These are phyloP conservation scores for Corylus heterophylla DNA, from an alignment of 306 rosid genomes.

Conservation along the genomic window DNA sequence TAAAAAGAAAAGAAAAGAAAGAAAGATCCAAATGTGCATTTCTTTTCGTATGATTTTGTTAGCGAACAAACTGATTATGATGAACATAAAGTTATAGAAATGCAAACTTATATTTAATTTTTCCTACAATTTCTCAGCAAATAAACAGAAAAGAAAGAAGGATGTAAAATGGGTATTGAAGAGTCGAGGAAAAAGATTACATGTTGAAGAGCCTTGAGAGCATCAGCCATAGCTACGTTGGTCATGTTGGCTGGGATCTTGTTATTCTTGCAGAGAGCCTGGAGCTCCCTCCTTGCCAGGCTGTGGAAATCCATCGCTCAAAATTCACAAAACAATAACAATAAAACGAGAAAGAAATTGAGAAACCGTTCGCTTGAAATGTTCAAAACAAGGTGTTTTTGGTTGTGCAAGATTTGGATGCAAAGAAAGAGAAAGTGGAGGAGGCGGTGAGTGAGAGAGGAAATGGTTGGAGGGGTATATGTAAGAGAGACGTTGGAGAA, in stretches of 20 bases:
- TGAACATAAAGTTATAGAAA: neutral
- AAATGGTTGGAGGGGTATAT: slow-evolving; percentile 8
- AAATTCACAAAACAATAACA: neutral
- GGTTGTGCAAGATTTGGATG: neutral
- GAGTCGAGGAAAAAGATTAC: slow-evolving; percentile 29
- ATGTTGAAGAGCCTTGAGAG: slow-evolving; percentile 61
- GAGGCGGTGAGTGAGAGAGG: neutral
- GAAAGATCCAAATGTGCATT: neutral
- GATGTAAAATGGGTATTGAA: neutral
- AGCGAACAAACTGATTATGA: neutral
- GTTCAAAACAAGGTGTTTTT: slow-evolving; percentile 63
- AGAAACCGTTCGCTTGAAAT: neutral
- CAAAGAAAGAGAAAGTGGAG: slow-evolving; percentile 11
- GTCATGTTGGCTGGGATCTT: slow-evolving; percentile 85
- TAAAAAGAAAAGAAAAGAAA: neutral
- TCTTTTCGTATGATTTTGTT: neutral
- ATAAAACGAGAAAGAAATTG: neutral
- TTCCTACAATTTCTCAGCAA: neutral
- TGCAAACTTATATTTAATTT: neutral
- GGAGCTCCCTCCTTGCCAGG: slow-evolving; percentile 82
- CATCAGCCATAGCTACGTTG: slow-evolving; percentile 82
- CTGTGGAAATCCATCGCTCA: slow-evolving; percentile 66
- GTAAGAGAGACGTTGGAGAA: slow-evolving; percentile 25
- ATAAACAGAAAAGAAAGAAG: neutral
- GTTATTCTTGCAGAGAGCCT: slow-evolving; percentile 87